Evolutionary conservation across 345 rosid genomes (phyloP), one percentile per base, ranked within the genome.

Genomic region (Cardamine resedifolia): DNA sequence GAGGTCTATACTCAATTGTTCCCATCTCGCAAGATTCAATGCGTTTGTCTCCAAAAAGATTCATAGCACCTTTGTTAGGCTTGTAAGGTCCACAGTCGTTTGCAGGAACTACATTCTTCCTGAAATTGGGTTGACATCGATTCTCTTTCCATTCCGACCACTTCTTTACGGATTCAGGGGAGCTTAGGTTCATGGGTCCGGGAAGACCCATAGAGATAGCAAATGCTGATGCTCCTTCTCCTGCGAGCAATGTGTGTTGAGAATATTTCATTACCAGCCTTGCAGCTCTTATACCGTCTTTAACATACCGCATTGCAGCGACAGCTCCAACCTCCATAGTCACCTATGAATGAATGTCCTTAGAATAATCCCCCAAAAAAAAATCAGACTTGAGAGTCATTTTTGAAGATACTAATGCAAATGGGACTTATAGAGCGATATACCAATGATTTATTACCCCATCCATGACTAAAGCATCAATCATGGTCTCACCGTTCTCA

Each of bases 291-390:
- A 91, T 91, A 56, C 98, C 98, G n/a, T 89, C 97, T 77, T 88
- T 94, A 47, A 94, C 91, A 75, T 80, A 87, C 58, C 95, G 85
- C 98, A 94, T 94, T 44, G 90, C 97, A 82, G 95, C 98, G 76
- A 94, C 92, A 60, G 98, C 98, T 77, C 98, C 98, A 63, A 88
- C 96, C 84, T 91, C 98, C 98, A 94, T 94, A 4, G 96, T 94
- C 45, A 83, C 91, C 98, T 91, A 85, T 7, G 74, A 75, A 80
- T 52, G 55, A 75, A 80, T 52, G 55, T 79, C 81, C 89, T 88
- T 85, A 75, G 75, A 58, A 84, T 67, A 43, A 60, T 36, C 26
- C 12, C 24, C 14, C 18, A 15, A 14, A 6, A 27, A 19, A 52
- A 21, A 7, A n/a, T n/a, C 21, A 21, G 9, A 58, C 26, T 66